These are phyloP conservation scores for Microcera coccophila DNA, from an alignment of 2,329 filamentous ascomycete species.

Conservation along the genomic window DNA sequence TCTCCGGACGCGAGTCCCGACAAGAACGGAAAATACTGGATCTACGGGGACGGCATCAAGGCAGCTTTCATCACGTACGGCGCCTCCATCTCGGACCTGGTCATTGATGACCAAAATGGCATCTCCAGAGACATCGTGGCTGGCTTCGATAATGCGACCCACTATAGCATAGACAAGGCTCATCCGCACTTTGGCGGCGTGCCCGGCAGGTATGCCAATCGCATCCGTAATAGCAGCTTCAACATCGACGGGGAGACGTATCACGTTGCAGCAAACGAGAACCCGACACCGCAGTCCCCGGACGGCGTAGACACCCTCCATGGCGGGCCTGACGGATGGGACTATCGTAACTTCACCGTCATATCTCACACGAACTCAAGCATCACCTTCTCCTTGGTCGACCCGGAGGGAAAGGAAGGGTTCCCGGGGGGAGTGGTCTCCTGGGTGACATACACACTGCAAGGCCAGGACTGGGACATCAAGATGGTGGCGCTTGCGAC, in stretches of 20 bases:
- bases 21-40: constrained; percentile 66
- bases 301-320: constrained; percentile 62
- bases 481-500: constrained; percentile 68
- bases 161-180: constrained; percentile 60
- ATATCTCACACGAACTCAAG: constrained; percentile 61
- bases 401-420: constrained; percentile 68
- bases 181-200: constrained; percentile 72
- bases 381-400: constrained; percentile 72
- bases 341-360: constrained; percentile 74
- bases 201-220: constrained; percentile 74
- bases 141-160: constrained; percentile 71
- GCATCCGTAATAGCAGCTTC: constrained; percentile 74
- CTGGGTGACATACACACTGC: constrained; percentile 69
- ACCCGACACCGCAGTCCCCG: constrained; percentile 48
- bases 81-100: constrained; percentile 67
- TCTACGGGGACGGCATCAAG: constrained; percentile 62
- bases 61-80: constrained; percentile 72
- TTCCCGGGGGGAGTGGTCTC: constrained; percentile 75
- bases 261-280: constrained; percentile 60
- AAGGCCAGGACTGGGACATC: constrained; percentile 64
- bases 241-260: constrained; percentile 60
- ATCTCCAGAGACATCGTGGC: constrained; percentile 66
- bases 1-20: too few species aligned
- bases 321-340: constrained; percentile 69
- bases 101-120: constrained; percentile 66